Evolutionary conservation across 163 green algal genomes (phyloP), one percentile per base, ranked within the genome.

Genomic region (Chloromonas sp.): DNA sequence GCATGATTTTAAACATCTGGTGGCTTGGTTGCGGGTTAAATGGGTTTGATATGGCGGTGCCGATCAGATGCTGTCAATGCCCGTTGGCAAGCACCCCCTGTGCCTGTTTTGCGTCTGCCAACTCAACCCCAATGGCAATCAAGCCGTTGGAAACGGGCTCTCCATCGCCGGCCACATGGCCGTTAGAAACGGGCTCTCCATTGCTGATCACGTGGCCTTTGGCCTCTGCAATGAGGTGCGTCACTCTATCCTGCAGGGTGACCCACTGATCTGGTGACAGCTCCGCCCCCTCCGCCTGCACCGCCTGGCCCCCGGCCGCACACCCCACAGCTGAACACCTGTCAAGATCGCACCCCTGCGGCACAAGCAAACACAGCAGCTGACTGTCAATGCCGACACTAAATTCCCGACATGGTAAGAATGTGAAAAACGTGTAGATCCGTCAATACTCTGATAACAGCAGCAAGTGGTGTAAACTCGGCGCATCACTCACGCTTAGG

Each of bases 241-340:
- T 11, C 66, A 74, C 66, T 11, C 5, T 74, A 11, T 5, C 5
- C 66, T 74, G 66, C 66, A 74, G 66, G 5, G 66, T 74, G 5
- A 15, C 66, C 71, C 71, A 79, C 58, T 11, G 2, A 58, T 36
- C 71, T 59, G 5, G 5, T 14, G 71, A 36, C 71, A 79, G 71
- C 71, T 79, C 71, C 5, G 71, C 71, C 13, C 71, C 71, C 71
- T 79, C 13, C 13, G 5, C 58, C 71, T 79, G 88, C 78, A 98
- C 95, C 13, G 92, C 93, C 71, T 92, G 91, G 1, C 83, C 84
- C 5, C 95, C 95, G 5, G 92, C 89, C 0, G 87, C 82, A 82
- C 95, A 98, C 1, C 92, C 95, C 2, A 85, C 88, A 2, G 71
- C 85, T 0, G 86, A 86, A 83, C 91, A 91, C 0, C 58, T 78